A percentile compares a stretch with the other conserved stretches of the same genome.
These are phyloP conservation scores for Scenedesmus sp. DNA, from an alignment of 163 green algal genomes.

Conservation along the genomic window DNA sequence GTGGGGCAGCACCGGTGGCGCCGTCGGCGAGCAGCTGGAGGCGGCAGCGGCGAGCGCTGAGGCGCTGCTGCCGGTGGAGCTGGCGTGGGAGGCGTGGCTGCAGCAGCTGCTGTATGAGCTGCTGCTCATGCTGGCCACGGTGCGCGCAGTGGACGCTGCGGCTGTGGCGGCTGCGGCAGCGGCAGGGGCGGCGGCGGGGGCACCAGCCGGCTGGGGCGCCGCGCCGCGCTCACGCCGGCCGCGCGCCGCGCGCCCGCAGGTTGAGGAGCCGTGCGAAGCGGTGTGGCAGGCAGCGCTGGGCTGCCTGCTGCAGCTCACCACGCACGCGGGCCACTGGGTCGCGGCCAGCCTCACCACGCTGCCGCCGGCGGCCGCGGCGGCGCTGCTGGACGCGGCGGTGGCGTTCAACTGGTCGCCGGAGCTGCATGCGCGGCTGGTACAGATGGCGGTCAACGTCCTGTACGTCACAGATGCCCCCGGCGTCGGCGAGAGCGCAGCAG, in stretches of 20 bases:
- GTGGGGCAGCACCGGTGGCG: constrained; percentile 12
- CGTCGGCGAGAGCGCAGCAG: background rate
- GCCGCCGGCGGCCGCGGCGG: constrained; percentile 56
- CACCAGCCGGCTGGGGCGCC: no score
- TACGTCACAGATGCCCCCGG: constrained; percentile 34
- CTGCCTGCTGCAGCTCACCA: constrained; percentile 68
- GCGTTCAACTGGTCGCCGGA: constrained; percentile 56
- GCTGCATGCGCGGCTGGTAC: constrained; percentile 39
- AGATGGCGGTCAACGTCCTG: constrained; percentile 54
- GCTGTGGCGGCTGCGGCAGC: background rate
- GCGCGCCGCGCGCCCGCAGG: constrained; percentile 35
- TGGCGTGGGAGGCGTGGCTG: constrained; percentile 69
- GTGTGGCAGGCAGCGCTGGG: constrained; percentile 74
- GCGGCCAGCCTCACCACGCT: constrained; percentile 53
- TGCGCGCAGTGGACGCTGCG: background rate
- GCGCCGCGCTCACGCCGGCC: no score
- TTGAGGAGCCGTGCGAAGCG: constrained; percentile 48
- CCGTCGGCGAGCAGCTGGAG: background rate
- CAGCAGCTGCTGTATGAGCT: constrained; percentile 77
- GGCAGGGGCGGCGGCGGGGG: constrained; percentile 9
- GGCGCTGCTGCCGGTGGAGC: background rate
- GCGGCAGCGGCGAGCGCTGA: background rate
- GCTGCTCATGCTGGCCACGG: constrained; percentile 50
- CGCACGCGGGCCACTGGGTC: constrained; percentile 61
- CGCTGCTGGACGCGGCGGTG: constrained; percentile 60